phyloP scores from a whole-genome alignment of 768 basidiomycete species.

The Podaxis sp. region DNA sequence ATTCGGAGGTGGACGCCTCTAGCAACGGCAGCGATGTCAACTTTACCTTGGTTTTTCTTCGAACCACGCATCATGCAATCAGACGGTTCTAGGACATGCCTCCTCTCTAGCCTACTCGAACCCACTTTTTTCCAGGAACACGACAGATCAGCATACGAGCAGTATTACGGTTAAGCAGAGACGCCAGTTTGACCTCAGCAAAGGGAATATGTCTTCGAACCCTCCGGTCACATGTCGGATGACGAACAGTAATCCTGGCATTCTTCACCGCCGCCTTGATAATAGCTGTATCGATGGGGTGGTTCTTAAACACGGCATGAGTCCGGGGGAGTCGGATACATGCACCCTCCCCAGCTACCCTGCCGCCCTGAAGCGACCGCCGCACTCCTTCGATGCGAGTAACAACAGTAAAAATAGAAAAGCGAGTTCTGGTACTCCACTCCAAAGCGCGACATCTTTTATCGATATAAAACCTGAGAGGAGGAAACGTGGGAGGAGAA shows the following conservation, averaged over 20 bases:
- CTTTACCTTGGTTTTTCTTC: constrained; percentile 30
- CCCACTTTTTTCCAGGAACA: background rate
- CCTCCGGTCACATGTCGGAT: background rate
- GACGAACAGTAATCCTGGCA: background rate
- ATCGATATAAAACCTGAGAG: constrained; percentile 33
- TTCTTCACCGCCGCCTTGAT: background rate
- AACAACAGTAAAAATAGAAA: constrained; percentile 1
- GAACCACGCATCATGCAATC: background rate
- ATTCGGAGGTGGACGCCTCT: constrained; percentile 4
- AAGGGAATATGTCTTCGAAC: background rate
- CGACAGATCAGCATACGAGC: background rate
- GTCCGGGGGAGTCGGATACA: background rate
- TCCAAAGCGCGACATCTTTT: constrained; percentile 26
- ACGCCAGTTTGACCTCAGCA: constrained; percentile 2
- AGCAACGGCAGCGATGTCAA: constrained; percentile 1
- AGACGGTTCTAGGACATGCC: background rate
- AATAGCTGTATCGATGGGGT: background rate
- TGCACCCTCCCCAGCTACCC: background rate
- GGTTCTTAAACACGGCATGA: background rate
- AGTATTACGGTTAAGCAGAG: background rate
- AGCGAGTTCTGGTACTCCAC: constrained; percentile 1
- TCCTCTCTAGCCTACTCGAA: background rate
- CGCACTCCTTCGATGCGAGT: background rate
- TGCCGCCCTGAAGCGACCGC: background rate
- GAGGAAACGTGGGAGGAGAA: constrained; percentile 1